Percentiles rank a stretch among this genome's conserved stretches.
Conservation (phyloP, 331 rosid species). For the Pyrus hybrid region DNA sequence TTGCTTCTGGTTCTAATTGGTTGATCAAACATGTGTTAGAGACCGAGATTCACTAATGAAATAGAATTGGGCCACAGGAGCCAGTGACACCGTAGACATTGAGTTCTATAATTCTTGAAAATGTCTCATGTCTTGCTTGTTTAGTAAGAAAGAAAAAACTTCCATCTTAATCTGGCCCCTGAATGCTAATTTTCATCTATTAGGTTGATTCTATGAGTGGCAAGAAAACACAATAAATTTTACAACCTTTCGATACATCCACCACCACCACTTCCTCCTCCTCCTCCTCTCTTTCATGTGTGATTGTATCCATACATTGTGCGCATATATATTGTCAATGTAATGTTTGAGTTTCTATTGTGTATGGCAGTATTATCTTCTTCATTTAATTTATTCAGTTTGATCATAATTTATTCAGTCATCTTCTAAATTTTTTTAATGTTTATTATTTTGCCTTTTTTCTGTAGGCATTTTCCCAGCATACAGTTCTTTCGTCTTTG, state of each 20-base stretch:
- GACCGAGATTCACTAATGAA: no score
- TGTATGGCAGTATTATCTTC: neutral
- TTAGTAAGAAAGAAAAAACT: no score
- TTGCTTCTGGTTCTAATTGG: neutral
- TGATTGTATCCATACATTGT: neutral
- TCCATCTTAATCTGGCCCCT: no score
- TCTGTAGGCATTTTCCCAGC: constrained; percentile 92
- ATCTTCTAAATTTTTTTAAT: neutral
- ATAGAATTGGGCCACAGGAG: no score
- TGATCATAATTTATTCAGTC: neutral
- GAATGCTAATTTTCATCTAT: no score
- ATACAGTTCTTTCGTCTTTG: constrained; percentile 57
- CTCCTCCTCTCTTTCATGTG: neutral
- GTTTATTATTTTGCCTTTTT: neutral
- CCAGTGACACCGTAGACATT: no score
- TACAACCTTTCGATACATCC: no score
- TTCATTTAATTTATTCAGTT: neutral
- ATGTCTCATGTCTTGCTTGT: no score
- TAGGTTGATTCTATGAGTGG: no score
- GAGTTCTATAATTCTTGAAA: no score
- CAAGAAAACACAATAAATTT: no score
- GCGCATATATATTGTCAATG: neutral
- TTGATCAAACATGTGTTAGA: neutral
- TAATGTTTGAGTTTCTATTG: neutral
- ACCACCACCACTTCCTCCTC: neutral